A percentile compares a stretch with the other conserved stretches of the same genome.
These are phyloP conservation scores for Naematelia encephala DNA, from an alignment of 768 basidiomycete species.

Conservation along the genomic window DNA sequence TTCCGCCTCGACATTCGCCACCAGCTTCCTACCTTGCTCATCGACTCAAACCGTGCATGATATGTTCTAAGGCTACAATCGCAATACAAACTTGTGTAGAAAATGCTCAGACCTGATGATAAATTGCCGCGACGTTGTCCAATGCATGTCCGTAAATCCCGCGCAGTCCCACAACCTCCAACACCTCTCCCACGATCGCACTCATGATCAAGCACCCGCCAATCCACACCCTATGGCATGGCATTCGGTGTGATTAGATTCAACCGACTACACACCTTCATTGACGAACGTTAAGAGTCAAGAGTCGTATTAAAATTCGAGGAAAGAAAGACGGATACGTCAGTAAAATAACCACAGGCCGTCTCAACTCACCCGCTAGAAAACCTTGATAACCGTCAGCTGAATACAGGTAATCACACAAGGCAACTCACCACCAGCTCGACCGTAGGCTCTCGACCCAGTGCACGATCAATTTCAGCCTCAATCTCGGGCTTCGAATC, in stretches of 20 bases:
- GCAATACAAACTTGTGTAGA: neutral
- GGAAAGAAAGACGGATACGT: neutral
- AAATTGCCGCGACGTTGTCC: neutral
- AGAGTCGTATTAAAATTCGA: no score
- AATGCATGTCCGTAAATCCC: neutral
- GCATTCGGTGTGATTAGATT: neutral
- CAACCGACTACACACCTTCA: neutral
- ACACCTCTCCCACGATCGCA: no score
- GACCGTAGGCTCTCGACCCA: constrained; percentile 78
- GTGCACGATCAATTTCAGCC: constrained; percentile 79
- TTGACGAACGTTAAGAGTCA: neutral
- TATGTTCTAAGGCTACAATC: neutral
- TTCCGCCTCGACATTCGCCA: no score
- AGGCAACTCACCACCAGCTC: constrained; percentile 49
- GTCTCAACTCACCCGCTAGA: constrained; percentile 27
- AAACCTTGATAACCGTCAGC: constrained; percentile 23
- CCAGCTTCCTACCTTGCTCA: no score
- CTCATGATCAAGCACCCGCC: no score
- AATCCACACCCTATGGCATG: no score
- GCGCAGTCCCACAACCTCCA: no score
- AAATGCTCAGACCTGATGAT: neutral
- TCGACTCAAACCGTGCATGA: neutral
- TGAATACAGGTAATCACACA: neutral
- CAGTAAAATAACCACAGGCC: neutral
- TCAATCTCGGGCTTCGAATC: constrained; percentile 69